Base-by-base conservation (phyloP, 2,329 filamentous ascomycete species). In the Colletotrichum melonis region DNA sequence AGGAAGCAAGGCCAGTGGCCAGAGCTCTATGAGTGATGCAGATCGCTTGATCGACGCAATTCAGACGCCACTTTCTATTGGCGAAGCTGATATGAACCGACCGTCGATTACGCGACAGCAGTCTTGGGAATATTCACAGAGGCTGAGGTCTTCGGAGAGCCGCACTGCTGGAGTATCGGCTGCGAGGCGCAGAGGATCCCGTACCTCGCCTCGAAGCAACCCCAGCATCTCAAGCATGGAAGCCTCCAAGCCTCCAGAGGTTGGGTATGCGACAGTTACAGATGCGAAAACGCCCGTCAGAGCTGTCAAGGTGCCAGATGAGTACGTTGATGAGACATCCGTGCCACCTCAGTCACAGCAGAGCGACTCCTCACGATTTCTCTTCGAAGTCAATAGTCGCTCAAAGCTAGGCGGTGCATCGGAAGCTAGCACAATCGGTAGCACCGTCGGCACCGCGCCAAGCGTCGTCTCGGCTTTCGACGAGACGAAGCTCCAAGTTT, bases 41-140 rank as follows among this genome's bases (percentile, higher is more conserved):
- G 92, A 94, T 73, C 86, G 92, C 32, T 83, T 95, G 14, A 94
- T 94, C 28, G 89, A 94, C 78, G 92, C 92, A 2, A 93, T 95
- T 3, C 89, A 92, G 77, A 91, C 89, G 12, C 89, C 92, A 0
- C 81, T 90, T 1, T 79, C 82, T 2, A 76, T 87, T 7, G 76
- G 71, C 24, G 68, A 74, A 6, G 24, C 30, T 11, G 49, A 64
- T 9, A 9, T 9, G 11, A 38, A 35, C 35, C 63, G 68, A 19
- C 73, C 74, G n/a, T 19, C 49, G 26, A 22, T 77, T 38, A 75
- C 76, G 14, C 78, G 76, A 7, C 69, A 73, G 12, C 73, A 75
- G 22, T 78, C 78, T 1, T 77, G 67, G 64, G 75, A 76, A 49
- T 55, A 28, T 69, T 57, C 8, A 56, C 63, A 46, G 22, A 46